Base-by-base conservation (phyloP, 2,329 filamentous ascomycete genomes). In the Cladosporium halotolerans region DNA sequence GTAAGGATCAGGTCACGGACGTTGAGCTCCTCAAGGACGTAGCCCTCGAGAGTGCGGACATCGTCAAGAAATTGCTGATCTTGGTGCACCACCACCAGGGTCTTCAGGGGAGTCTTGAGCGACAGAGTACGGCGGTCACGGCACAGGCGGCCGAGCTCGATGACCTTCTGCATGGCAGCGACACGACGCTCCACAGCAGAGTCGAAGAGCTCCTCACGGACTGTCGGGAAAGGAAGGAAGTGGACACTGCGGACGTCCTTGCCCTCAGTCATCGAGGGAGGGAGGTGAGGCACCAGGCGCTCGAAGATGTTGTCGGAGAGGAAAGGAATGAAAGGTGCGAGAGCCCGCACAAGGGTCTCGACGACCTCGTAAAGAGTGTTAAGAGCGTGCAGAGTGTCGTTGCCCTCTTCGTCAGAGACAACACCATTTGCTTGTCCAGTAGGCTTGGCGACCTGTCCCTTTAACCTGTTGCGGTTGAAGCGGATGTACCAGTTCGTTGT, bases 401-500 rank as follows among this genome's bases (percentile, higher is more conserved):
- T 72, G 14, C 90, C 89, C 59, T 89, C 84, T 67, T 95, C 90
- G 13, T 66, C 63, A 2, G 58, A 60, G 9, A 45, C 52, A 18
- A 41, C 38, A 14, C 56, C 59, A 36, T 59, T 59, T 9, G 60
- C 42, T 39, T 61, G 60, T 33, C 53, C 48, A 11, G 58, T 56
- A 14, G 57, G 43, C 9, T 58, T 45, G 10, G 41, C 45, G 45
- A 58, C 56, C 50, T 68, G 65, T 41, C 91, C 91, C 82, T 96
- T 96, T 60, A 96, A 78, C 52, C 91, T 83, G 70, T 88, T 88
- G 52, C 91, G 82, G 76, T 96, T 96, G 76, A 96, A 95, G 57
- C 90, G 82, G 69, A 96, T 96, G 73, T 96, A 96, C 91, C 91
- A 96, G 72, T 97, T 97, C n/a, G 91, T 96, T 3, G 88, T 90